Conservation (phyloP, 1,284 basidiomycete species). For the Trichosporon sp. region DNA sequence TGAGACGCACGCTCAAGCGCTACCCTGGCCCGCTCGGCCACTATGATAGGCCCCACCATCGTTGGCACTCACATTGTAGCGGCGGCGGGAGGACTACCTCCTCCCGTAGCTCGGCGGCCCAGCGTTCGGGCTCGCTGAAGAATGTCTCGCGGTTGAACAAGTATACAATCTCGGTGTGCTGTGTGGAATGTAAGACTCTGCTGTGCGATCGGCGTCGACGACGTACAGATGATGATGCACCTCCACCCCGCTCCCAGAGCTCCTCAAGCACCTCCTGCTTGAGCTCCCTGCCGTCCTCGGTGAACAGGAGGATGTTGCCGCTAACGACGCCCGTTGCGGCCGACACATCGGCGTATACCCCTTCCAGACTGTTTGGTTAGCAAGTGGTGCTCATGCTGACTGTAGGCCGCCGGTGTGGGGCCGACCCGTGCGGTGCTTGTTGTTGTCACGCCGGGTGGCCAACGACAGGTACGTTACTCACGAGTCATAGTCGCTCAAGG, state of each 20-base stretch:
- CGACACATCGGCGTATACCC: constrained; percentile 29
- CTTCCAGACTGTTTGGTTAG: constrained; percentile 29
- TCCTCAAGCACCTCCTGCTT: constrained; percentile 34
- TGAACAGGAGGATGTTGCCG: constrained; percentile 40
- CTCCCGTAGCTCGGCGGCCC: constrained; percentile 35
- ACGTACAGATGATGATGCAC: constrained; percentile 20
- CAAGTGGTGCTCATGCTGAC: not conserved
- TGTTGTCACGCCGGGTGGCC: not conserved
- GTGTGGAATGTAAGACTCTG: not conserved
- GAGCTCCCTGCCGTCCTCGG: constrained; percentile 41
- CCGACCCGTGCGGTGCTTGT: not conserved
- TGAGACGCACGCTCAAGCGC: not conserved
- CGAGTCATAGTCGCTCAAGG: constrained; percentile 34
- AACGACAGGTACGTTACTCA: constrained; percentile 18
- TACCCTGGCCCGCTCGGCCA: no score
- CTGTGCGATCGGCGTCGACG: not conserved
- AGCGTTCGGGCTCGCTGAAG: constrained; percentile 38
- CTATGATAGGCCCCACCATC: not conserved
- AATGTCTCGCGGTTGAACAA: constrained; percentile 44
- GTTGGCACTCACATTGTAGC: constrained; percentile 28
- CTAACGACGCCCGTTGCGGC: constrained; percentile 20
- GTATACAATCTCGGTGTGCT: constrained; percentile 22
- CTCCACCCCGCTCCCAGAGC: constrained; percentile 32
- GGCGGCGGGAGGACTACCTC: constrained; percentile 35
- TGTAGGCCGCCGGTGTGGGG: not conserved